These are phyloP conservation scores for Nicotiana attenuata DNA, from an alignment of 257 asterid genomes.

Conservation along the genomic window DNA sequence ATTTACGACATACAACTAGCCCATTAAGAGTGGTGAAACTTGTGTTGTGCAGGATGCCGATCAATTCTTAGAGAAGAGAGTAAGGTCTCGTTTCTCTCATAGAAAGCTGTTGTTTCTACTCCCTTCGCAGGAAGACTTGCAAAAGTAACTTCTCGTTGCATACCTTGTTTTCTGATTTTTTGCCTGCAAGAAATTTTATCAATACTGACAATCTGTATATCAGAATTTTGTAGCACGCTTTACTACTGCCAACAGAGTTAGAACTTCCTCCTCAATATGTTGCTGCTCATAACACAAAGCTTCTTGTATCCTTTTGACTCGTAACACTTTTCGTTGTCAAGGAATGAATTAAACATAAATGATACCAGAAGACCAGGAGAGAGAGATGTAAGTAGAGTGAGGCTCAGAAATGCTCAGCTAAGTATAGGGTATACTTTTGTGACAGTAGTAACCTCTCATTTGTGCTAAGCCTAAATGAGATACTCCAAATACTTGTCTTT, in stretches of 20 bases:
- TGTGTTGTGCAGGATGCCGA: conserved; percentile 97
- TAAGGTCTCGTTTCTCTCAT: conserved; percentile 93
- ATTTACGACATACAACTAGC: not conserved
- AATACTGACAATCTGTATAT: no score
- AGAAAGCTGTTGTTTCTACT: conserved; percentile 89
- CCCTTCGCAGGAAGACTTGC: conserved; percentile 53
- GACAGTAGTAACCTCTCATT: not conserved
- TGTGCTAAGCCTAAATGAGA: not conserved
- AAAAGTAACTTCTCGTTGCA: no score
- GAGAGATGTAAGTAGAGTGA: no score
- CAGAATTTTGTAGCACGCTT: no score
- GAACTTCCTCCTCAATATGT: conserved; percentile 59
- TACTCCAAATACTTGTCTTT: not conserved
- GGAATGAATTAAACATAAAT: not conserved
- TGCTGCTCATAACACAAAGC: conserved; percentile 57
- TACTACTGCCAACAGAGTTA: conserved; percentile 65
- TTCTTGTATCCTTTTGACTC: conserved; percentile 66
- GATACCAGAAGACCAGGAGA: not conserved
- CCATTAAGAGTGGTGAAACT: not conserved
- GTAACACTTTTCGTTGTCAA: not conserved
- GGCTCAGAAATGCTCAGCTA: no score
- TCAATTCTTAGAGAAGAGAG: conserved; percentile 96
- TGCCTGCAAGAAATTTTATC: no score
- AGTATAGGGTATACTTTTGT: no score
- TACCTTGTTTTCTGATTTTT: no score